Conservation (phyloP, 2,329 filamentous ascomycete species). For the Cordyceps pruinosa region DNA sequence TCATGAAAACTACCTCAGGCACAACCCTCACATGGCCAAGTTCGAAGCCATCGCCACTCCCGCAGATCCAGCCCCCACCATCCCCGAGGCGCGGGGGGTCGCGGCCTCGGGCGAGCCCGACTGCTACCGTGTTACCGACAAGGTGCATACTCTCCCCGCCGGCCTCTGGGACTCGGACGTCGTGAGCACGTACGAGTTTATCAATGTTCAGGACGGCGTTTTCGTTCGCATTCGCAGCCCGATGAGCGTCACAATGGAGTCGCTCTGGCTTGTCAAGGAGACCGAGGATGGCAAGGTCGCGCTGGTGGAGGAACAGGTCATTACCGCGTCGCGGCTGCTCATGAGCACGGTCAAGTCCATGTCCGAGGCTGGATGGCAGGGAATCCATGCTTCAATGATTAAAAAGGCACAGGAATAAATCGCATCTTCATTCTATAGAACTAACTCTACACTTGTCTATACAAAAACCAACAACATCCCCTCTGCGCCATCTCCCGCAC, state of each 20-base stretch:
- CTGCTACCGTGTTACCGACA: constrained; percentile 42
- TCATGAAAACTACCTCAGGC: constrained; percentile 44
- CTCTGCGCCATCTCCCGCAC: neutral
- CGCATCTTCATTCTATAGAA: neutral
- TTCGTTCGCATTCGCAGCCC: constrained; percentile 47
- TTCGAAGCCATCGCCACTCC: constrained; percentile 30
- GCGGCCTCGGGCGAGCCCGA: constrained; percentile 23
- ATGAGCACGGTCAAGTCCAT: constrained; percentile 42
- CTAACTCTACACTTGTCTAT: neutral
- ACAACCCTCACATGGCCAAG: constrained; percentile 44
- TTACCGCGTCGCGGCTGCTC: constrained; percentile 44
- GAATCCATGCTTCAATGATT: constrained; percentile 44
- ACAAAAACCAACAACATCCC: neutral
- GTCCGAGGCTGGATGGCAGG: constrained; percentile 43
- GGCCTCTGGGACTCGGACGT: constrained; percentile 50
- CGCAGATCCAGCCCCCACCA: constrained; percentile 21
- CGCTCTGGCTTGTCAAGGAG: constrained; percentile 38
- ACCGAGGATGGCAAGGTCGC: constrained; percentile 28
- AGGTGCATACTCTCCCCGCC: constrained; percentile 45
- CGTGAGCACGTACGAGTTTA: constrained; percentile 48
- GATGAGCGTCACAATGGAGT: constrained; percentile 46
- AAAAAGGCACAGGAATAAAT: constrained; percentile 28
- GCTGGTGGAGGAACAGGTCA: constrained; percentile 43
- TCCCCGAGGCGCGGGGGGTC: constrained; percentile 23
- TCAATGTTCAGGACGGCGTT: constrained; percentile 40